phyloP scores from a whole-genome alignment of 345 rosid genomes.

The Populus simonii region DNA sequence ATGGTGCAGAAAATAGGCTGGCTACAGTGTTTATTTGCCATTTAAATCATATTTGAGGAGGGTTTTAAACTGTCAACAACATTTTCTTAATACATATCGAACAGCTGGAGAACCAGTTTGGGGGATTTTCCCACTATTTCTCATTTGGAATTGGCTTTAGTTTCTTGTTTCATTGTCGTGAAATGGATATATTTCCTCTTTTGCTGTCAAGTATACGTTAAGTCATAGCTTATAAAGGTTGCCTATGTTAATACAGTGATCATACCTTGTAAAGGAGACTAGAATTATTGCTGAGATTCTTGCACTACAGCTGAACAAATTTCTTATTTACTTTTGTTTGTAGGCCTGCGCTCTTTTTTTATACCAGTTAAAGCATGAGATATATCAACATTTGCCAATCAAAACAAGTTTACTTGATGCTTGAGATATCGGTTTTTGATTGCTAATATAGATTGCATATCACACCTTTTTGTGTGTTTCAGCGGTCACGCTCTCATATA shows the following conservation, averaged over 20 bases:
- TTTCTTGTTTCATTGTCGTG: not conserved
- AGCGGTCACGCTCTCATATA: constrained; percentile 56
- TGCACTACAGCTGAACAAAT: not conserved
- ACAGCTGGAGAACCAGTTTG: not conserved
- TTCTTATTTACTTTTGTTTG: not conserved
- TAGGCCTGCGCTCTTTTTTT: not conserved
- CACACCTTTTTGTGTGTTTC: constrained; percentile 27
- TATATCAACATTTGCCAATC: not conserved
- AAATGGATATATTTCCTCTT: not conserved
- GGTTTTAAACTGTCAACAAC: not conserved
- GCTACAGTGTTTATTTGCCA: not conserved
- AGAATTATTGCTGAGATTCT: not conserved
- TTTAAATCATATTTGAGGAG: not conserved
- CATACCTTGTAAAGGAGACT: not conserved
- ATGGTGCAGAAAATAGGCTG: not conserved
- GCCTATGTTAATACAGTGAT: not conserved
- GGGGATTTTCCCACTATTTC: not conserved
- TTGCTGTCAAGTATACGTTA: not conserved
- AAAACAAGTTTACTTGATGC: not conserved
- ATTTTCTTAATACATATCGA: not conserved
- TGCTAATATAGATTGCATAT: constrained; percentile 11
- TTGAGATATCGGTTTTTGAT: constrained; percentile 5
- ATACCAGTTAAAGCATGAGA: constrained; percentile 1
- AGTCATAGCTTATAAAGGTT: not conserved
- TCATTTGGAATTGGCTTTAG: not conserved